A percentile compares a stretch with the other conserved stretches of the same genome.
These are phyloP conservation scores for Daedalea quercina DNA, from an alignment of 768 basidiomycete genomes.

Conservation along the genomic window DNA sequence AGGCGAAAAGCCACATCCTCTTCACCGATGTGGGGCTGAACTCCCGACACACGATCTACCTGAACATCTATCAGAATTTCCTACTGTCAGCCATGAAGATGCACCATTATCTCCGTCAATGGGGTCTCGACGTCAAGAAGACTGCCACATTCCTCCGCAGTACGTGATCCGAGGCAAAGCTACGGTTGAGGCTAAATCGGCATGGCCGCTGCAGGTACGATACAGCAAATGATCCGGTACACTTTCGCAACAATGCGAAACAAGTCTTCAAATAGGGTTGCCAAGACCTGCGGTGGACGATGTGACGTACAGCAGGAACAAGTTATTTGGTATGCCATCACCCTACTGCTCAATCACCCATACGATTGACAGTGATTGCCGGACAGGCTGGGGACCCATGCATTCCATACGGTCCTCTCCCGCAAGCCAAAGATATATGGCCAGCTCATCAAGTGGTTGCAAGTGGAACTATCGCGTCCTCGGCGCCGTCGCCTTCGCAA, in stretches of 20 bases:
- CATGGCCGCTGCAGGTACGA: constrained; percentile 42
- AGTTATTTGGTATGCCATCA: constrained; percentile 51
- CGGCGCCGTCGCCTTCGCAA: constrained; percentile 36
- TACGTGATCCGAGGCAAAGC: constrained; percentile 24
- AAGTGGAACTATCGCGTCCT: constrained; percentile 41
- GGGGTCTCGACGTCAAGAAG: constrained; percentile 39
- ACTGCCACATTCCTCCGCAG: constrained; percentile 48
- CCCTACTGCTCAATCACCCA: not conserved
- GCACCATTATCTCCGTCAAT: constrained; percentile 69
- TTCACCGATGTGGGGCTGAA: constrained; percentile 76
- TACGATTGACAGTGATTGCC: not conserved
- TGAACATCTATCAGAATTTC: constrained; percentile 87
- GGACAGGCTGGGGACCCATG: constrained; percentile 75
- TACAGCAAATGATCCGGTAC: constrained; percentile 55
- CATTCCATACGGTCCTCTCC: constrained; percentile 63
- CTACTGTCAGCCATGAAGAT: constrained; percentile 80
- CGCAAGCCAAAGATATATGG: constrained; percentile 44
- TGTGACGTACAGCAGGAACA: constrained; percentile 42
- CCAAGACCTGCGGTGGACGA: constrained; percentile 28
- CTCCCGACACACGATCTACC: constrained; percentile 47
- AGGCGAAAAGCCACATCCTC: constrained; percentile 70
- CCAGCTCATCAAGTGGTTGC: constrained; percentile 40
- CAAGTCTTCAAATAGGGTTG: constrained; percentile 36
- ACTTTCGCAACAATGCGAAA: constrained; percentile 45
- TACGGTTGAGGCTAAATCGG: not conserved